phyloP scores from a whole-genome alignment of 2,329 filamentous ascomycete species.

The Fusarium piperis region DNA sequence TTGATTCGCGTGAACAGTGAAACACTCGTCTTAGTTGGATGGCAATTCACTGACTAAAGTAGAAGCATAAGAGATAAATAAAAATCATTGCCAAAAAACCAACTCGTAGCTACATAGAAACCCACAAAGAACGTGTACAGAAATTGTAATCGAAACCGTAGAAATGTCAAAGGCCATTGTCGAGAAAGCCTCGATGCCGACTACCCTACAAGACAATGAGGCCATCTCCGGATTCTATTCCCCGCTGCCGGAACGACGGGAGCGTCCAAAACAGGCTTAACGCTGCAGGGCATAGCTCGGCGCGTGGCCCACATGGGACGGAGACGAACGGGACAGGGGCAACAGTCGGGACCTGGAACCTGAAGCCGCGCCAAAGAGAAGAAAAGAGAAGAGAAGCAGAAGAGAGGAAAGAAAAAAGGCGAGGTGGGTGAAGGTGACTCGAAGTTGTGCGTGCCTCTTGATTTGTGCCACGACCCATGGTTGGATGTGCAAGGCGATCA shows the following conservation, averaged over 20 bases:
- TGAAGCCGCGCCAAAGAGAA: neutral
- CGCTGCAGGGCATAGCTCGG: slow-evolving; percentile 13
- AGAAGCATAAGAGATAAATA: neutral
- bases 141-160: neutral
- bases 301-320: slow-evolving; percentile 27
- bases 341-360: slow-evolving; percentile 19
- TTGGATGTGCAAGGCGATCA: slow-evolving; percentile 2
- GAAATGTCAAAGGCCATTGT: neutral
- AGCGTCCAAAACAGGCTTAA: slow-evolving; percentile 20
- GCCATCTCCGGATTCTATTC: slow-evolving; percentile 28
- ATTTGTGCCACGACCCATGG: neutral
- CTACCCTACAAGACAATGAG: slow-evolving; percentile 24
- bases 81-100: neutral
- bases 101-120: neutral
- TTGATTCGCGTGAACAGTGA: neutral
- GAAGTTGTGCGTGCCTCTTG: slow-evolving; percentile 27
- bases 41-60: neutral
- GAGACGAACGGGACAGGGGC: slow-evolving; percentile 36
- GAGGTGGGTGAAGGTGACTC: slow-evolving; percentile 16
- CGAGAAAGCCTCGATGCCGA: neutral
- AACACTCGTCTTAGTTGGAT: neutral
- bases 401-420: slow-evolving; percentile 4
- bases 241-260: slow-evolving; percentile 28
- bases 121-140: neutral
- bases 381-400: slow-evolving; percentile 3